Base-by-base conservation (phyloP, 1,284 basidiomycete genomes). In the Thelephora terrestris region DNA sequence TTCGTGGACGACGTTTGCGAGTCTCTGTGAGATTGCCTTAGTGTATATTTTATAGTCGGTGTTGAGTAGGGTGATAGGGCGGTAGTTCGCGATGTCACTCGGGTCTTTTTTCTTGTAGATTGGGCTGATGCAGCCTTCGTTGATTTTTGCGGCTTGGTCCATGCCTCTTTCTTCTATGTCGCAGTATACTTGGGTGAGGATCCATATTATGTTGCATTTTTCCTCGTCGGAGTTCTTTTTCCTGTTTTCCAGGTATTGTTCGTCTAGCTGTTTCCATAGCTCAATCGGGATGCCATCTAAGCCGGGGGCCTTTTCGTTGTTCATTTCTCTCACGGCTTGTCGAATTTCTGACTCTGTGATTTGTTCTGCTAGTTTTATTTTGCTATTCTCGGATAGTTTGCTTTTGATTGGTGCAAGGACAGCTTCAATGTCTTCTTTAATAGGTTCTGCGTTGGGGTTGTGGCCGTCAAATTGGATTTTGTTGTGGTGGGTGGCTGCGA, bases 101-200 rank as follows among this genome's bases (percentile, higher is more conserved):
- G 37, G 27, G 7, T 63, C 58, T 14, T 60, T 59, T 51, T 69
- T 65, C 47, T 69, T 69, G 48, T 61, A 65, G 1, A 67, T 46
- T 0, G 60, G 65, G 52, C 60, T 62, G 50, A 69, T 61, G 61
- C 64, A 64, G 1, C 66, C 65, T 3, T 56, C 47, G 0, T 59
- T 47, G 45, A 66, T 65, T 4, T 47, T 23, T 0, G 56, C 54
- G 0, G 21, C 9, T 4, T 16, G 4, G 6, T 36, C 36, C 0
- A 56, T 49, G 0, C 59, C 57, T 16, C 54, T 23, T 0, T 18
- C 4, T 21, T 56, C 50, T 4, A 62, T 52, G 45, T 63, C 57
- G 2, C 52, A 49, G 43, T 47, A 61, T 0, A 58, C 50, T 2
- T 2, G 16, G 0, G 48, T 52, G 1, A 61, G 50, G 2, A 50